These are phyloP conservation scores for Neofusicoccum laricinum DNA, from an alignment of 2,329 filamentous ascomycete species.

Conservation along the genomic window DNA sequence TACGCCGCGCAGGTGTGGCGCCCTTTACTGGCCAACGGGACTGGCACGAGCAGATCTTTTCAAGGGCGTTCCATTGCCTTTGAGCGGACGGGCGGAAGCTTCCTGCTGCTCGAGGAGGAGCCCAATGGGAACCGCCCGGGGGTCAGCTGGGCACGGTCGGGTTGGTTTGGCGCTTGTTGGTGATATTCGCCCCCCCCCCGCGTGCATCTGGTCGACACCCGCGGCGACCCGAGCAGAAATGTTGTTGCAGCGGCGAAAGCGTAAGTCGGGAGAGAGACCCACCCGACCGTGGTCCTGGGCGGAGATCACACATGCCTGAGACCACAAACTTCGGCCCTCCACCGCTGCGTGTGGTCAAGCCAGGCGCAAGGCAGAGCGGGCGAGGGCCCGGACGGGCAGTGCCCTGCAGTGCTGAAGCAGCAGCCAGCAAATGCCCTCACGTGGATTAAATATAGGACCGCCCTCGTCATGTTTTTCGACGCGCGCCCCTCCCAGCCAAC, in stretches of 20 bases:
- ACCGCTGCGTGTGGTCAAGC: not conserved
- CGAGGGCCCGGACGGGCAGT: not conserved
- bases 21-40: no score
- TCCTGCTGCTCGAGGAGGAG: not conserved
- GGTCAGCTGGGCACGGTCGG: not conserved
- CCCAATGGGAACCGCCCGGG: not conserved
- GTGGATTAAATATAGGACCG: not conserved
- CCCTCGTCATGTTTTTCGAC: no score
- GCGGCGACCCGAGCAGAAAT: not conserved
- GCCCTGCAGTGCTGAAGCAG: not conserved
- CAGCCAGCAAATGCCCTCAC: not conserved
- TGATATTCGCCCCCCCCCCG: conserved; percentile 2
- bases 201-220: not conserved
- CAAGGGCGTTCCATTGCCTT: not conserved
- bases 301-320: conserved; percentile 11
- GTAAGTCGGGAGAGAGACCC: no score
- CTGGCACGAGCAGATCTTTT: not conserved
- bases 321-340: not conserved
- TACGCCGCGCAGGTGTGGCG: no score
- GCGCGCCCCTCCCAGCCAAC: not conserved
- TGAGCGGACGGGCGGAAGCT: not conserved
- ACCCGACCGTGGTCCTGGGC: not conserved
- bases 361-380: not conserved
- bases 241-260: not conserved
- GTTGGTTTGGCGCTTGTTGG: conserved; percentile 1